Percentiles rank a stretch among this genome's conserved stretches.
phyloP scores from a whole-genome alignment of 2,329 filamentous ascomycete species.

The Orbilia brochopaga region DNA sequence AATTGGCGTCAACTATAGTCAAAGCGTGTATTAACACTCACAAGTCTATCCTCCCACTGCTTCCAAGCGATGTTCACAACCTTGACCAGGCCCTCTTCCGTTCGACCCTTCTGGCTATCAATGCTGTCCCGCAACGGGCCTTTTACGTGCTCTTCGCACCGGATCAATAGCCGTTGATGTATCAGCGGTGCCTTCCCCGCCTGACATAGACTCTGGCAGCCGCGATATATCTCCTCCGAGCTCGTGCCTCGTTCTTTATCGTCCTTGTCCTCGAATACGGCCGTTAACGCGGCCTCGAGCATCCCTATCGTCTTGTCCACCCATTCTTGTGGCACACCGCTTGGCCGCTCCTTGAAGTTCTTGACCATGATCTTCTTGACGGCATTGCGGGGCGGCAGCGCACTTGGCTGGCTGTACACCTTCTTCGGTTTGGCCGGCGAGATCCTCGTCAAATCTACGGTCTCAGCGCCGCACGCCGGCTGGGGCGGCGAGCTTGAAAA shows the following conservation, averaged over 20 bases:
- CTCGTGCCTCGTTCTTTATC: slow-evolving; percentile 70
- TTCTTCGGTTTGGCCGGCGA: slow-evolving; percentile 20
- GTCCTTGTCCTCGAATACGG: slow-evolving; percentile 71
- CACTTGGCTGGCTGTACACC: slow-evolving; percentile 33
- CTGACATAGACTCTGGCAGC: slow-evolving; percentile 88
- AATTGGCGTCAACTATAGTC: neutral
- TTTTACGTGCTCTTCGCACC: slow-evolving; percentile 70
- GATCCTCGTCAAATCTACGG: slow-evolving; percentile 28
- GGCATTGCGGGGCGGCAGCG: slow-evolving; percentile 39
- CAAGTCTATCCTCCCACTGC: slow-evolving; percentile 77
- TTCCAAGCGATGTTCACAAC: slow-evolving; percentile 71
- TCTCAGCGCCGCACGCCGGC: slow-evolving; percentile 23
- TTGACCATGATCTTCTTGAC: slow-evolving; percentile 89
- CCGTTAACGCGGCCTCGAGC: slow-evolving; percentile 73
- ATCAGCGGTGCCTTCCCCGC: slow-evolving; percentile 74
- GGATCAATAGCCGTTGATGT: slow-evolving; percentile 69
- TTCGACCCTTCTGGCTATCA: slow-evolving; percentile 62
- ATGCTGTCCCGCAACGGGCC: slow-evolving; percentile 65
- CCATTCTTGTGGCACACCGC: slow-evolving; percentile 74
- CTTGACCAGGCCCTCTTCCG: slow-evolving; percentile 70
- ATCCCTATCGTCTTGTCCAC: slow-evolving; percentile 77
- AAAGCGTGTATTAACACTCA: slow-evolving; percentile 58
- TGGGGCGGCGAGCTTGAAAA: slow-evolving; percentile 45
- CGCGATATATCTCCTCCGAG: slow-evolving; percentile 87
- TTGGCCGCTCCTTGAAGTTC: slow-evolving; percentile 75